Base-by-base conservation (phyloP, 2,329 filamentous ascomycete species). In the Colletotrichum liriopes region DNA sequence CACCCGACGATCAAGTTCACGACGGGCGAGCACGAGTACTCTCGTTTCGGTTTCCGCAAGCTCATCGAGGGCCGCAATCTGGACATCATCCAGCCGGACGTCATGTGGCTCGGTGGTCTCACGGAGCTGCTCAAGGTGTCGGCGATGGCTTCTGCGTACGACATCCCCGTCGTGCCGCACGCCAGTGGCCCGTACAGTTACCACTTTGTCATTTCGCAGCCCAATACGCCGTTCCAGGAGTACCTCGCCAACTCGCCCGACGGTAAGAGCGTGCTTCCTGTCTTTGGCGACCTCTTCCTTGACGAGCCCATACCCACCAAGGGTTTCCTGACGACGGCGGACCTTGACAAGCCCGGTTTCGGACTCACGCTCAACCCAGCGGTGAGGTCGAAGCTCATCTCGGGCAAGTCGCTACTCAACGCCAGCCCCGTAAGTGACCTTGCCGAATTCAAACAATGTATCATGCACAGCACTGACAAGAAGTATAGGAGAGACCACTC, bases 81-180 rank as follows among this genome's bases (percentile, higher is more conserved):
- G 72, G 95, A 98, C 81, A 97, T 98, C 77, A 91, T 98, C 78
- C 95, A 98, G 84, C 95, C 95, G 18, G 95, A 98, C 79, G 95
- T 98, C 75, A 98, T 98, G 95, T 98, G 95, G 95, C 91, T 98
- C 18, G 95, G 95, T 74, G 95, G 95, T 73, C 82, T 98, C 87
- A 98, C 95, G 0, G 95, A 98, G 83, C 88, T 98, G 70, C 91
- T 98, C 75, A 96, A 94, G 83, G 93, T 98, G 64, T 90, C 94
- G 20, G 93, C 95, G 65, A 93, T 97, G 90, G 95, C 95, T 5
- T 91, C 95, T 5, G 95, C 95, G 29, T 98, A 98, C 82, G 95
- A 98, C 79, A 93, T 98, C 72, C 95, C 95, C 16, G 95, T 98
- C 20, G 94, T 98, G 18, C 95, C 95, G n/a, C 95, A 98, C 80